These are phyloP conservation scores for Fusarium tricinctum DNA, from an alignment of 2,329 filamentous ascomycete genomes.

Conservation along the genomic window DNA sequence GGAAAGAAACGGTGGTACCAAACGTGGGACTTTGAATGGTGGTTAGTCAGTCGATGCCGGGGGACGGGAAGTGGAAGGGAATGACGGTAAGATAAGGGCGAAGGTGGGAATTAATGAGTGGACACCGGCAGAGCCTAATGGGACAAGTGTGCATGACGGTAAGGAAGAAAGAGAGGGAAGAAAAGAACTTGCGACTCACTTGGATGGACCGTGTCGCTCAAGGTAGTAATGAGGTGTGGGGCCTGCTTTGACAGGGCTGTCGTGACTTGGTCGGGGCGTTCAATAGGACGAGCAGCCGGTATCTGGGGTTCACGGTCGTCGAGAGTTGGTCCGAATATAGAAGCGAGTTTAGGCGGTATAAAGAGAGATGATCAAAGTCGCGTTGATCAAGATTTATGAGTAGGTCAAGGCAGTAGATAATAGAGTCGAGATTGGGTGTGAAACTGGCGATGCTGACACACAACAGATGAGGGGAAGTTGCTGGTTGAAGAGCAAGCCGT, in stretches of 20 bases:
- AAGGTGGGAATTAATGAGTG: constrained; percentile 43
- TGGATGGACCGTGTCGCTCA: constrained; percentile 45
- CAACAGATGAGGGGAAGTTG: constrained; percentile 13
- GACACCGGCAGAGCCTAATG: constrained; percentile 46
- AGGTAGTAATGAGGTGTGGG: constrained; percentile 47
- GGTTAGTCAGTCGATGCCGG: constrained; percentile 41
- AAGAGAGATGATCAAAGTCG: constrained; percentile 34
- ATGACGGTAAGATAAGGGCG: constrained; percentile 41
- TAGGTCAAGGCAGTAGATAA: constrained; percentile 3
- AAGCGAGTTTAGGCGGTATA: constrained; percentile 39
- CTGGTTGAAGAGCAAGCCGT: constrained; percentile 27
- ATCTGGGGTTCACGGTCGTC: constrained; percentile 40
- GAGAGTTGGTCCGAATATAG: constrained; percentile 39
- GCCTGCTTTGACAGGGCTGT: constrained; percentile 48
- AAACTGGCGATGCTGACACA: constrained; percentile 10
- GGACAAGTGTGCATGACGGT: constrained; percentile 48
- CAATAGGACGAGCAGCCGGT: constrained; percentile 43
- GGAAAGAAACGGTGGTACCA: constrained; percentile 25
- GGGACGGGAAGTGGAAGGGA: constrained; percentile 41
- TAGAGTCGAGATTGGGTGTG: constrained; percentile 12
- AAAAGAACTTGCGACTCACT: constrained; percentile 45
- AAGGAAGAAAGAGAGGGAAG: constrained; percentile 40
- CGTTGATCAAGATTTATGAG: constrained; percentile 28
- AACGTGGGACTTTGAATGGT: constrained; percentile 31
- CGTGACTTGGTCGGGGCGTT: constrained; percentile 46